phyloP scores from a whole-genome alignment of 225 moss, liverwort and hornwort genomes.

The Thuidium tamariscinum region DNA sequence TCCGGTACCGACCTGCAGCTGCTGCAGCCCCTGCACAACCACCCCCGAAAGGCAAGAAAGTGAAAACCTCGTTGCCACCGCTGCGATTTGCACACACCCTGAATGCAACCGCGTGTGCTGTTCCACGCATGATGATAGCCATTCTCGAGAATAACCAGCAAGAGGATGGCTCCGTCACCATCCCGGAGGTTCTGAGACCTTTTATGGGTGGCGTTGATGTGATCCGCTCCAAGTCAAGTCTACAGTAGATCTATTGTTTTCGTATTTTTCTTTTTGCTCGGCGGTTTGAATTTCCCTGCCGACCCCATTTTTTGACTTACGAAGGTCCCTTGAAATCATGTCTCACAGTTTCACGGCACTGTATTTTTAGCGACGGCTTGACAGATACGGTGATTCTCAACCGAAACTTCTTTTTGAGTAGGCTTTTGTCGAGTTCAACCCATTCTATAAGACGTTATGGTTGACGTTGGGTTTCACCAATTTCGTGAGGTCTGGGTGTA shows the following conservation, averaged over 20 bases:
- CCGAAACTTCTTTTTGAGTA: not conserved
- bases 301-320: not conserved
- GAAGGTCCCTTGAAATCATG: not conserved
- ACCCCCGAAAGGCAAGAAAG: slow-evolving; percentile 26
- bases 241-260: not conserved
- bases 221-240: slow-evolving; percentile 44
- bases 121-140: slow-evolving; percentile 91
- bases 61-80: slow-evolving; percentile 51
- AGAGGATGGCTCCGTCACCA: slow-evolving; percentile 67
- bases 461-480: not conserved
- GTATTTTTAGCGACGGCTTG: not conserved
- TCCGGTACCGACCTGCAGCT: slow-evolving; percentile 61
- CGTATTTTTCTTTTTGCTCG: not conserved
- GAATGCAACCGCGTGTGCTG: slow-evolving; percentile 95
- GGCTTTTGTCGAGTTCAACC: not conserved
- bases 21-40: not conserved
- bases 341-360: not conserved
- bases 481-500: not conserved
- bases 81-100: slow-evolving; percentile 71
- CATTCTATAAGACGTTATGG: not conserved
- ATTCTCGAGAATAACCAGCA: slow-evolving; percentile 85
- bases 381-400: not conserved
- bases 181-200: slow-evolving; percentile 72
- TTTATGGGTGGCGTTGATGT: slow-evolving; percentile 72
- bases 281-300: not conserved